Base-by-base conservation (phyloP, 2,329 filamentous ascomycete species). In the Diplodia scrobiculata region DNA sequence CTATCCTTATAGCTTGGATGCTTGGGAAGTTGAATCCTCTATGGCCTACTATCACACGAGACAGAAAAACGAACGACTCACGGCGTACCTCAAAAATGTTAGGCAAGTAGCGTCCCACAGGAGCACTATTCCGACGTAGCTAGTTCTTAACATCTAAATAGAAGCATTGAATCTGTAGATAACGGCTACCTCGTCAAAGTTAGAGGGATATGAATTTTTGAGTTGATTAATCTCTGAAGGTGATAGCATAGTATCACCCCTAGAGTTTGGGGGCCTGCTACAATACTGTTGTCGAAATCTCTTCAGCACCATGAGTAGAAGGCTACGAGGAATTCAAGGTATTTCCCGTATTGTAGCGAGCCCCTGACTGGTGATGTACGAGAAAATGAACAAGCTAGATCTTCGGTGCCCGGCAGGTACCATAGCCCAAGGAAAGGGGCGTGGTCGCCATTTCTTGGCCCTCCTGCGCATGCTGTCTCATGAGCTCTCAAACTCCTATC, bases 1-100 rank as follows among this genome's bases (percentile, higher is more conserved):
- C 1, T 74, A 69, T 67, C 21, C 71, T 72, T 0, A 64, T 81
- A 82, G 52, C 79, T 74, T 11, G 73, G 71, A 66, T 82, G 82
- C 69, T 82, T 79, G 6, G 79, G 80, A 69, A 79, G 81, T 67
- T 76, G 73, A 36, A 11, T 36, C 1, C 0, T 11, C 10, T 36
- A 1, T 11, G 1, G 10, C 29, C 29, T 36, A 36, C 10, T 10
- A 10, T 36, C 7, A 36, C 9, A 13, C 17, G 17, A 10, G 17
- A 19, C n/a, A 45, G 17, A 9, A 45, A 19, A 45, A 45, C 17
- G 1, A 45, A 7, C 1, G 1, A 3, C 9, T 7, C 6, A 9
- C 9, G 10, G 10, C 9, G 34, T 11, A 11, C 34, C 7, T 36
- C 34, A 11, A 11, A 36, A 36, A 36, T 13, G 10, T 10, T 13